Percentiles rank a stretch among this genome's conserved stretches.
Conservation (phyloP, 108 stramenopile genomes). For the Nitzschia inconspicua region DNA sequence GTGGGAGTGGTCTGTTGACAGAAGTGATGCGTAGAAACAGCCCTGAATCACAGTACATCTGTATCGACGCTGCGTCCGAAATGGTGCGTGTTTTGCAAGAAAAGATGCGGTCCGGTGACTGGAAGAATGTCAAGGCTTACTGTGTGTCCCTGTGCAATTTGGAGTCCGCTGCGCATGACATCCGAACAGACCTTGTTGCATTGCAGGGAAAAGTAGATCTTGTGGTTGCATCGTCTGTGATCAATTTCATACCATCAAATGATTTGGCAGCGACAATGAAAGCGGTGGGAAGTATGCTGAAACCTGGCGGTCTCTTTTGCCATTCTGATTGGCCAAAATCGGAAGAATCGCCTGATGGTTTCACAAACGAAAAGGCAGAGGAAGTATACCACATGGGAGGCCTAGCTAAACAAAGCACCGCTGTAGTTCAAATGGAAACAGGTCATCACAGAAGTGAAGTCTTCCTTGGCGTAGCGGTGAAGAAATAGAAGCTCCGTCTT, state of each 20-base stretch:
- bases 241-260: constrained; percentile 32
- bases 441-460: constrained; percentile 3
- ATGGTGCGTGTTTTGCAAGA: constrained; percentile 36
- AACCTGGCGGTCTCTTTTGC: constrained; percentile 25
- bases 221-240: constrained; percentile 40
- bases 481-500: no score
- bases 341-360: constrained; percentile 13
- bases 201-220: constrained; percentile 30
- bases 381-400: constrained; percentile 22
- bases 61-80: constrained; percentile 31
- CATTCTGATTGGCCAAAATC: constrained; percentile 37
- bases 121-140: constrained; percentile 34
- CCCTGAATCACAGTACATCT: constrained; percentile 12
- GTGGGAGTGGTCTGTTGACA: constrained; percentile 43
- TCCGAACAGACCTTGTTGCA: not conserved
- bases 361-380: constrained; percentile 19
- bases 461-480: constrained; percentile 17
- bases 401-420: not conserved
- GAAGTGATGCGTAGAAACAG: constrained; percentile 9
- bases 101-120: constrained; percentile 32
- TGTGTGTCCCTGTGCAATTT: constrained; percentile 16
- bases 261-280: constrained; percentile 36
- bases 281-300: constrained; percentile 24
- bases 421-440: not conserved
- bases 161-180: not conserved